Conservation (phyloP, 805 yeast genomes). For the Saturnispora saitoi region DNA sequence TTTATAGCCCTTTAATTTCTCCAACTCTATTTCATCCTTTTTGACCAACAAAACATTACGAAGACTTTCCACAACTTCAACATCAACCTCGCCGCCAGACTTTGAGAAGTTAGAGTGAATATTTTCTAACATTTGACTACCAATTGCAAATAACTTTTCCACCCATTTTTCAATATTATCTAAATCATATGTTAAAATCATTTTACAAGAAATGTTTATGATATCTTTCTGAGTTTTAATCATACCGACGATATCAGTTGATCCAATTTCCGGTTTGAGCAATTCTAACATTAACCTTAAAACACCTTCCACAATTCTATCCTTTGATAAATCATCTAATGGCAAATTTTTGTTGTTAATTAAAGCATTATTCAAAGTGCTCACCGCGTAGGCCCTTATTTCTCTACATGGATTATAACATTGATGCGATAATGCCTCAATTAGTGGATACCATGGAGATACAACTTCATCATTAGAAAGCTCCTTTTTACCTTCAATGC, state of each 20-base stretch:
- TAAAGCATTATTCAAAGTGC: constrained; percentile 45
- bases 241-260: constrained; percentile 57
- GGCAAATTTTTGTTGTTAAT: constrained; percentile 30
- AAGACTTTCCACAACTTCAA: constrained; percentile 27
- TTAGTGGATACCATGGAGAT: constrained; percentile 45
- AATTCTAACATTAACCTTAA: constrained; percentile 65
- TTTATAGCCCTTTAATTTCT: constrained; percentile 17
- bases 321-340: constrained; percentile 32
- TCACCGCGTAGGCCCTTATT: constrained; percentile 57
- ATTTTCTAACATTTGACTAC: constrained; percentile 20
- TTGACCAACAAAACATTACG: constrained; percentile 28
- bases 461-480: constrained; percentile 14
- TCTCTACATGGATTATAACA: constrained; percentile 84
- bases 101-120: constrained; percentile 15
- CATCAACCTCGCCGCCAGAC: constrained; percentile 19
- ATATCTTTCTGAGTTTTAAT: constrained; percentile 58
- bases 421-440: constrained; percentile 82
- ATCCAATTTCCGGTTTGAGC: constrained; percentile 53
- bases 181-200: constrained; percentile 29
- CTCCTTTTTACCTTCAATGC: constrained; percentile 25
- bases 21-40: constrained; percentile 20
- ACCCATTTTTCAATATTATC: constrained; percentile 20
- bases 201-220: constrained; percentile 56
- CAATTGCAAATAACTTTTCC: constrained; percentile 21
- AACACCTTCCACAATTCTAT: constrained; percentile 62